Evolutionary conservation across 1,284 basidiomycete genomes (phyloP), one percentile per base, ranked within the genome.

Genomic region (Ganoderma sinense): DNA sequence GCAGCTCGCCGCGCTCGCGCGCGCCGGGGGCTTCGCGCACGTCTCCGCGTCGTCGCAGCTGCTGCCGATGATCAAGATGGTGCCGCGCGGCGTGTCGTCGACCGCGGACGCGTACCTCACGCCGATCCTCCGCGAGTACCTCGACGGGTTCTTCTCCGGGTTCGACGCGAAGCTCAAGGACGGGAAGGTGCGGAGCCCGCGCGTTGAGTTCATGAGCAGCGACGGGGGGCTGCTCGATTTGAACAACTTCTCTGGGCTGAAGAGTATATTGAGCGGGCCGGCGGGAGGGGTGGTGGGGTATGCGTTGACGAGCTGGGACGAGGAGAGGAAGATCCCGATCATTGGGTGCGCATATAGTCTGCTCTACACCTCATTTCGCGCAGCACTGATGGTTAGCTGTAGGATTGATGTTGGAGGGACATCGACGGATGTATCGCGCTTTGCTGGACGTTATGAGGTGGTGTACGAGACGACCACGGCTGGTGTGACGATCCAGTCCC

Each of bases 101-200:
- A 98, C 96, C 0, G 97, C 97, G 0, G 97, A 99, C 76, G 98
- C 97, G 1, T 99, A 99, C 80, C 89, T 99, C 39, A 98, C 97
- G 0, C 97, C 97, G 0, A 94, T 98, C 61, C 82, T 98, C 43
- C 84, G 88, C 29, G 86, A 89, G 39, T 98, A 98, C 77, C 87
- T 98, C n/a, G 92, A 97, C 73, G 95, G 96, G 0, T 98, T 98
- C 85, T 98, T 97, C 82, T 81, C 83, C 40, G 96, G 97, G 0
- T 98, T 98, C 75, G 94, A 97, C 73, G 87, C 85, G 43, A 89
- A 91, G 73, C 83, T 96, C 67, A 80, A 82, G 58, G 82, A 85
- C 33, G 85, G 86, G 13, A 77, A 78, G 53, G 62, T 88, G 66
- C 79, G 79, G 40, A 87, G 86, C 75, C 88, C 91, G 2, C 80